Percentiles rank a stretch among this genome's conserved stretches.
These are phyloP conservation scores for Circinella umbellata DNA, from an alignment of 371 early-diverging fungal genomes.

Conservation along the genomic window DNA sequence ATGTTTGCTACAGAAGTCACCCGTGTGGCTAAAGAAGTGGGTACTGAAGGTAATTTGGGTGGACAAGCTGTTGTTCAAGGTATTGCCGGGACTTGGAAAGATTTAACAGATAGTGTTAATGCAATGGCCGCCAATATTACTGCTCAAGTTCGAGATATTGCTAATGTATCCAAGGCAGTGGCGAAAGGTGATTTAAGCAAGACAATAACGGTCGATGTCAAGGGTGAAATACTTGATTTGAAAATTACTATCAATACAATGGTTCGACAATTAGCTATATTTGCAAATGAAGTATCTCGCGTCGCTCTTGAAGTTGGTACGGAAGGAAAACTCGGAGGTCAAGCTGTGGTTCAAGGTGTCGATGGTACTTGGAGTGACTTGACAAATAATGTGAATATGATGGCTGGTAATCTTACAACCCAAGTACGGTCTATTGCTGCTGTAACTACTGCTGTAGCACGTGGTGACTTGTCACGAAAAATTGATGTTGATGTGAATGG, in stretches of 20 bases:
- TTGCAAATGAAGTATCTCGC: constrained; percentile 28
- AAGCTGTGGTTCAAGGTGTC: constrained; percentile 57
- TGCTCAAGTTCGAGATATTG: constrained; percentile 59
- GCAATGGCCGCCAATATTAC: constrained; percentile 57
- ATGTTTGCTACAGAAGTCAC: constrained; percentile 51
- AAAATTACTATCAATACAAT: constrained; percentile 25
- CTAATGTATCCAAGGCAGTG: constrained; percentile 59
- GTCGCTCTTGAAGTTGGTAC: constrained; percentile 57
- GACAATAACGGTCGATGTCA: constrained; percentile 61
- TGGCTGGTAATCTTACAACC: constrained; percentile 62
- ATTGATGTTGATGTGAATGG: constrained; percentile 53
- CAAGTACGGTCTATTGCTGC: constrained; percentile 62
- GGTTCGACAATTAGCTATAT: constrained; percentile 23
- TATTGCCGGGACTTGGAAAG: constrained; percentile 58
- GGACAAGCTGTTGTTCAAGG: constrained; percentile 43
- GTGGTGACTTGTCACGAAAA: constrained; percentile 59
- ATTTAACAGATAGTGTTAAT: constrained; percentile 60
- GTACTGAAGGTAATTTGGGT: constrained; percentile 55
- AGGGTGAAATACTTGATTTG: constrained; percentile 31
- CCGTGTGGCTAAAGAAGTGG: constrained; percentile 51
- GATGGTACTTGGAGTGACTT: constrained; percentile 52
- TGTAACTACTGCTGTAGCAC: constrained; percentile 56
- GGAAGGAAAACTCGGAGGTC: constrained; percentile 66
- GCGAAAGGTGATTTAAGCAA: constrained; percentile 64
- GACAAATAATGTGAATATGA: constrained; percentile 64